Conservation (phyloP, 2,329 filamentous ascomycete species). For the Alternaria postmessia region DNA sequence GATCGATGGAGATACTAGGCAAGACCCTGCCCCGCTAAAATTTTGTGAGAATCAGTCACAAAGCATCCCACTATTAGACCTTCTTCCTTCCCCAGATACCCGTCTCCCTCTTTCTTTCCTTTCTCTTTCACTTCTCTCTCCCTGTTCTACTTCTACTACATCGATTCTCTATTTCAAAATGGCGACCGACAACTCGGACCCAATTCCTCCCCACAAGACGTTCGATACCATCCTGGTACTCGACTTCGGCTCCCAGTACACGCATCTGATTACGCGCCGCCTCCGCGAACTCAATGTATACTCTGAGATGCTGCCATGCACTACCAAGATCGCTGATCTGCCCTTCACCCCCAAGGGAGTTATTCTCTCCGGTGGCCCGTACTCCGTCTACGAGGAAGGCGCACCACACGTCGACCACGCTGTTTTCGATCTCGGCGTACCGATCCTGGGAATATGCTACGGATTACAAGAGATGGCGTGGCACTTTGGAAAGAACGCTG, state of each 20-base stretch:
- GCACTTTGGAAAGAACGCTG: slow-evolving; percentile 66
- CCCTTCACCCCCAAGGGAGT: slow-evolving; percentile 84
- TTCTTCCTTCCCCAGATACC: slow-evolving; percentile 10
- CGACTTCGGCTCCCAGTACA: slow-evolving; percentile 77
- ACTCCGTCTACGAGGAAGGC: slow-evolving; percentile 81
- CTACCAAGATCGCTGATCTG: slow-evolving; percentile 79
- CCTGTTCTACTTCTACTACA: slow-evolving; percentile 22
- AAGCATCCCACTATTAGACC: slow-evolving; percentile 13
- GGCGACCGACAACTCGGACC: slow-evolving; percentile 52
- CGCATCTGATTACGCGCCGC: slow-evolving; percentile 77
- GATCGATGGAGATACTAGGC: background rate
- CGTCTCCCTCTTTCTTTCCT: slow-evolving; percentile 4
- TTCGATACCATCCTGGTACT: slow-evolving; percentile 75
- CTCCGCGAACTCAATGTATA: slow-evolving; percentile 83
- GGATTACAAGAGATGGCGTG: slow-evolving; percentile 77
- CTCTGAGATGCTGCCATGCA: slow-evolving; percentile 88
- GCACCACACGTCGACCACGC: slow-evolving; percentile 83
- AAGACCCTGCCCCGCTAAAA: slow-evolving; percentile 3
- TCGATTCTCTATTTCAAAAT: slow-evolving; percentile 22
- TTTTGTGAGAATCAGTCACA: slow-evolving; percentile 30
- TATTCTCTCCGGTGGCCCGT: slow-evolving; percentile 76
- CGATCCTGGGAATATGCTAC: slow-evolving; percentile 69
- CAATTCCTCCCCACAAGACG: slow-evolving; percentile 58
- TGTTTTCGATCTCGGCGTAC: slow-evolving; percentile 77
- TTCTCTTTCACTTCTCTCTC: slow-evolving; percentile 11